Percentiles rank a stretch among this genome's conserved stretches.
Conservation (phyloP, 148 eudicot genomes). For the Chenopodium formosanum region DNA sequence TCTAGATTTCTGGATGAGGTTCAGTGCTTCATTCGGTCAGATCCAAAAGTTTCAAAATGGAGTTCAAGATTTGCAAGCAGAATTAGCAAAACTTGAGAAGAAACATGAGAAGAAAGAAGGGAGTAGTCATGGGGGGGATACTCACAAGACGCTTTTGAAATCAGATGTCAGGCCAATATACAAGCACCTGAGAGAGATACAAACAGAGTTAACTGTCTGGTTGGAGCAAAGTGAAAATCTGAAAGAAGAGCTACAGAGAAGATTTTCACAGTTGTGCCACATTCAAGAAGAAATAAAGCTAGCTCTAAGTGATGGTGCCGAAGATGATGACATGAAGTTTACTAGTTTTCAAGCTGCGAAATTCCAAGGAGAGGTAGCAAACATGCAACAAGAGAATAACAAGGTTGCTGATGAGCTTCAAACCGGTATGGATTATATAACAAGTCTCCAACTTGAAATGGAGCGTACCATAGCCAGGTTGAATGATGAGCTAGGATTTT, state of each 20-base stretch:
- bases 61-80: conserved; percentile 56
- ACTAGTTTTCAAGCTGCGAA: conserved; percentile 83
- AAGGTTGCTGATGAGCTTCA: conserved; percentile 78
- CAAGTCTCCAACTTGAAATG: conserved; percentile 52
- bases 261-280: conserved; percentile 52
- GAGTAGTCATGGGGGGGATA: conserved; percentile 31
- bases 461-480: conserved; percentile 53
- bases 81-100: conserved; percentile 49
- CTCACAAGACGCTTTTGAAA: conserved; percentile 26
- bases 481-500: conserved; percentile 51
- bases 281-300: conserved; percentile 64
- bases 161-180: conserved; percentile 63
- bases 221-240: conserved; percentile 56
- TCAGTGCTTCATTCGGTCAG: conserved; percentile 72
- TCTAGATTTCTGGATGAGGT: conserved; percentile 83
- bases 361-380: conserved; percentile 81
- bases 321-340: conserved; percentile 71
- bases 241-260: conserved; percentile 62
- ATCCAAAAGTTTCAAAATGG: conserved; percentile 67
- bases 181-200: conserved; percentile 76
- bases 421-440: conserved; percentile 68
- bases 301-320: conserved; percentile 59
- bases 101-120: conserved; percentile 42
- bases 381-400: conserved; percentile 94
- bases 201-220: conserved; percentile 68